A percentile compares a stretch with the other conserved stretches of the same genome.
Conservation (phyloP, 2,329 filamentous ascomycete genomes). For the Didymella glomerata region DNA sequence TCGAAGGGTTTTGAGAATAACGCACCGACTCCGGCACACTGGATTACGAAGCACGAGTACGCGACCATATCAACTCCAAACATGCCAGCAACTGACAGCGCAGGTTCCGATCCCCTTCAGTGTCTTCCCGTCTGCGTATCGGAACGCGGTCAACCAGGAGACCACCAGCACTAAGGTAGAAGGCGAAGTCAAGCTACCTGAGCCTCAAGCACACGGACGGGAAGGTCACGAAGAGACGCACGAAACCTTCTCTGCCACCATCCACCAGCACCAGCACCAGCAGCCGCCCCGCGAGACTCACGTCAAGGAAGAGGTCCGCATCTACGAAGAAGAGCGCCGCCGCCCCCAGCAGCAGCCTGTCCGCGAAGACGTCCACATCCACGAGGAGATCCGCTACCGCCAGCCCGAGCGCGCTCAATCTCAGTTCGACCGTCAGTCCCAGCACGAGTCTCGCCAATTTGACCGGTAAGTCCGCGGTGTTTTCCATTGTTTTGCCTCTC, state of each 20-base stretch:
- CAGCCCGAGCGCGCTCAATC: slow-evolving; percentile 42
- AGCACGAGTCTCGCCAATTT: slow-evolving; percentile 31
- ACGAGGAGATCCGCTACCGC: slow-evolving; percentile 44
- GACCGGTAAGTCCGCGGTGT: slow-evolving; percentile 42
- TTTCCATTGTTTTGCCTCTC: slow-evolving; percentile 23
- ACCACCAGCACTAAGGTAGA: slow-evolving; percentile 82
- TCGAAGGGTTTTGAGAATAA: slow-evolving; percentile 74
- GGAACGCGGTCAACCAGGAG: slow-evolving; percentile 65
- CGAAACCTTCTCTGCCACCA: slow-evolving; percentile 59
- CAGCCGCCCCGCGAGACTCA: slow-evolving; percentile 61
- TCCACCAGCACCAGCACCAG: slow-evolving; percentile 40
- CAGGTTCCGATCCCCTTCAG: slow-evolving; percentile 87
- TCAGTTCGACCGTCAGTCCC: slow-evolving; percentile 34
- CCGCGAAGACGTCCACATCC: slow-evolving; percentile 47
- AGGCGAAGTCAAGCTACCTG: slow-evolving; percentile 82
- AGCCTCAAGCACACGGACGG: slow-evolving; percentile 84
- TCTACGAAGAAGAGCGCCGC: slow-evolving; percentile 79
- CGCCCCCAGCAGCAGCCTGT: slow-evolving; percentile 64
- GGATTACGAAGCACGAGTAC: slow-evolving; percentile 99
- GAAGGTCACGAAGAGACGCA: slow-evolving; percentile 90
- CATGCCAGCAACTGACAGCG: slow-evolving; percentile 25
- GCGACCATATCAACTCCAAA: slow-evolving; percentile 6
- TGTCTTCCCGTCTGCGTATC: slow-evolving; percentile 99
- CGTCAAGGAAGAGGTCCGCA: slow-evolving; percentile 86
- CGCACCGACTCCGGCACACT: slow-evolving; percentile 88